Base-by-base conservation (phyloP, 2,329 filamentous ascomycete genomes). In the Colletotrichum sojae region DNA sequence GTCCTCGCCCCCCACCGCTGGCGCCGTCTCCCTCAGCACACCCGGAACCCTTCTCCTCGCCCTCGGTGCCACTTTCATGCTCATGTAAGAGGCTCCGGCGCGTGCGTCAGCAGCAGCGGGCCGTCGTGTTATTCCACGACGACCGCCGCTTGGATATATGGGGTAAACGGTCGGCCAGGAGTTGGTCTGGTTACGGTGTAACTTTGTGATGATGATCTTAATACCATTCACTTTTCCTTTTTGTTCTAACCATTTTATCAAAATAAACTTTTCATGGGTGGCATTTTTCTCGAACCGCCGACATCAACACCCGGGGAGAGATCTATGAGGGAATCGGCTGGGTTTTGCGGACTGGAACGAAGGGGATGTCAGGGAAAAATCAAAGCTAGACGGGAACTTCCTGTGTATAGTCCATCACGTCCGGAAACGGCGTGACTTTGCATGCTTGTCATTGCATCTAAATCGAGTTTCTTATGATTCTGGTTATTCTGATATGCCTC, bases 21-120 rank as follows among this genome's bases (percentile, higher is more conserved):
- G 67, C 61, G 75, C 79, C 46, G 73, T 77, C 36, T 75, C 76
- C 63, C 71, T 85, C 71, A 73, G 79, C 56, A 79, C 80, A 8
- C 81, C 85, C 27, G 78, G 78, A 75, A 78, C 81, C 16, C 72
- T 84, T 69, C 78, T 89, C 54, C 71, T 85, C 57, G 82, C 76
- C 68, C 69, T 85, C 40, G 84, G 78, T 63, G 81, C 80, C 40
- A 79, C 81, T 66, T 77, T 87, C 67, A 72, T 87, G 73, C 77
- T 88, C 46, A 66, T 79, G 70, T 79, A 77, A 68, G 46, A 15
- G 39, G 55, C 10, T 16, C 9, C 18, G 16, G 25, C 22, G 46
- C 20, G 12, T 25, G 20, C 46, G 36, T n/a, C 48, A 27, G 27
- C 52, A 10, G 31, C 31, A 25, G 13, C 48, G 12, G 12, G 48